Base-by-base conservation (phyloP, 805 yeast genomes). In the Wilhelminamyces savonicus region DNA sequence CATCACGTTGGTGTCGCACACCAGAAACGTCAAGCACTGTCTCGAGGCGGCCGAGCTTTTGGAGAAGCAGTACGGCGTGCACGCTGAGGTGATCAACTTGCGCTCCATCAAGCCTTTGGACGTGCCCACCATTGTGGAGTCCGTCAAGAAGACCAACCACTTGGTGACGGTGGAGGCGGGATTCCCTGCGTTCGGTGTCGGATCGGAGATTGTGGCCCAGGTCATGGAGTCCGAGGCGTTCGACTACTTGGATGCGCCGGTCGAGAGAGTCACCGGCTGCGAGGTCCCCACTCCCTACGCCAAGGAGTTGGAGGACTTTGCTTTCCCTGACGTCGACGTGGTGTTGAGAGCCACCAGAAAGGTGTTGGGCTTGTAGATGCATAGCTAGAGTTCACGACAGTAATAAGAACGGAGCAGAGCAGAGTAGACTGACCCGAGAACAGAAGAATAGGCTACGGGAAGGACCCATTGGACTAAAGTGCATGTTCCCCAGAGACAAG, bases 211-310 rank as follows among this genome's bases (percentile, higher is more conserved):
- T 52, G 77, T 88, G 59, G 98, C 97, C 39, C 95, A 87, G 67
- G 72, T 92, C 56, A 87, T 92, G 96, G 99, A 92, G 70, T 78
- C 94, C 35, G 97, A 88, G 66, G 97, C 95, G 31, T 92, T 92
- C 46, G 98, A 92, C 66, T 85, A 87, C 76, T 76, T 92, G 56
- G 99, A 92, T 66, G 94, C 97, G 38, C 99, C 99, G 49, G 85
- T 92, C 45, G 94, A 82, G 70, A 86, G 99, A 74, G 90, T 88
- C 52, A 92, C 98, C 36, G 98, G 98, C 62, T 94, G 97, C 57
- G 99, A 92, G 70, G 97, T 88, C 19, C 99, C 99, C 63, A 92
- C 98, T 47, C 99, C 99, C 43, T 92, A 92, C 59, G 95, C 96
- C 49, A 76, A 78, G 63, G 88, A 82, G 68, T 76, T 92, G 58